These are phyloP conservation scores for Colletotrichum destructivum DNA, from an alignment of 2,329 filamentous ascomycete genomes.

Conservation along the genomic window DNA sequence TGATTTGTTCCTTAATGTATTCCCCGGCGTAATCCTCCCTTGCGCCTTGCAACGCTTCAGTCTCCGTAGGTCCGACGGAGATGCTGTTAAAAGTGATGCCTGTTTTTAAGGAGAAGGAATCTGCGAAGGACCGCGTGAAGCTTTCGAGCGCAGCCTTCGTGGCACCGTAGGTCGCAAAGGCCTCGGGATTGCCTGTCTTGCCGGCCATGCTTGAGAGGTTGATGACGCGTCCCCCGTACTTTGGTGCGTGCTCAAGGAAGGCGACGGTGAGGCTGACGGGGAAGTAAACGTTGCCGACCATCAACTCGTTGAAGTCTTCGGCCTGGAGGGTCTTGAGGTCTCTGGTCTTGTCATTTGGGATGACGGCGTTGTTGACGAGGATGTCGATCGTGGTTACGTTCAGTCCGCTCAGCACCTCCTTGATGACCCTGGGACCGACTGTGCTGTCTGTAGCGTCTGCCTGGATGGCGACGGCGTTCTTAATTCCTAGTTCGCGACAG, in stretches of 20 bases:
- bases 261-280: constrained; percentile 50
- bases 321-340: not conserved
- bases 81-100: constrained; percentile 50
- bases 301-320: constrained; percentile 1
- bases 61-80: constrained; percentile 49
- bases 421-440: not conserved
- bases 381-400: constrained; percentile 11
- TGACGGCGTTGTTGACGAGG: constrained; percentile 26
- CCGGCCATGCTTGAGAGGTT: constrained; percentile 17
- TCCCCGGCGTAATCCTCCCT: not conserved
- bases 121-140: constrained; percentile 48
- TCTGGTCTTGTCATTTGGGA: not conserved
- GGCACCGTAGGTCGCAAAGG: constrained; percentile 46
- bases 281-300: constrained; percentile 24
- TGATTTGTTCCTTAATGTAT: not conserved
- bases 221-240: constrained; percentile 28
- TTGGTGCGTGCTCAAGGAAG: constrained; percentile 46
- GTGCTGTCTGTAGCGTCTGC: constrained; percentile 10
- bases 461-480: constrained; percentile 11
- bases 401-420: not conserved
- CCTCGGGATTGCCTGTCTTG: not conserved
- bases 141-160: constrained; percentile 53
- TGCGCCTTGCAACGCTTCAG: not conserved
- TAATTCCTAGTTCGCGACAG: constrained; percentile 4
- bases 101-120: constrained; percentile 48